Conservation (phyloP, 371 early-diverging fungal genomes). For the Parasitella parasitica region DNA sequence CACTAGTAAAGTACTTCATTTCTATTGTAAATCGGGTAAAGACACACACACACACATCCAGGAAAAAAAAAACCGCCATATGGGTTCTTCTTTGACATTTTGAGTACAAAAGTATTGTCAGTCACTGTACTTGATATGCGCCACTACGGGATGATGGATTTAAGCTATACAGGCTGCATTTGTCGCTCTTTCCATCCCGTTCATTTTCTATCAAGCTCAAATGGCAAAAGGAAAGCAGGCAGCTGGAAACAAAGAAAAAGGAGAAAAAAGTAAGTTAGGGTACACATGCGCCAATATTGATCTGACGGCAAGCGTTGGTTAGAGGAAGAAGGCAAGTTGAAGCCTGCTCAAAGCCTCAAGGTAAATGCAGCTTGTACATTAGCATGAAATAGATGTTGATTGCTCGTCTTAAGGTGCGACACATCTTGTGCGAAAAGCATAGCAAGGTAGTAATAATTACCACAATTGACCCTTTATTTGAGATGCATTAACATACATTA, state of each 20-base stretch:
- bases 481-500: not conserved
- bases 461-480: conserved; percentile 1
- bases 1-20: conserved; percentile 63
- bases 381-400: not conserved
- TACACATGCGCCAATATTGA: not conserved
- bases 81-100: not conserved
- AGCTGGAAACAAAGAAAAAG: conserved; percentile 41
- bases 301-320: too few species aligned
- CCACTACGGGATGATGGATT: not conserved
- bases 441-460: conserved; percentile 49
- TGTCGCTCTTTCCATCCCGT: not conserved
- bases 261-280: conserved; percentile 4
- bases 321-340: conserved; percentile 65
- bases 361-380: conserved; percentile 22
- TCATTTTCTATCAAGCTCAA: not conserved
- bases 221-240: conserved; percentile 56
- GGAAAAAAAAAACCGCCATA: conserved; percentile 2
- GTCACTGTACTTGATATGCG: not conserved
- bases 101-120: not conserved
- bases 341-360: conserved; percentile 75
- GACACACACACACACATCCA: not conserved
- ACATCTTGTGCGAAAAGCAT: conserved; percentile 87
- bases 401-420: conserved; percentile 65
- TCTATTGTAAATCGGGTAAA: not conserved
- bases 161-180: not conserved